Evolutionary conservation across 1,284 basidiomycete genomes (phyloP), one percentile per base, ranked within the genome.

Genomic region (Clitocybe nebularis): DNA sequence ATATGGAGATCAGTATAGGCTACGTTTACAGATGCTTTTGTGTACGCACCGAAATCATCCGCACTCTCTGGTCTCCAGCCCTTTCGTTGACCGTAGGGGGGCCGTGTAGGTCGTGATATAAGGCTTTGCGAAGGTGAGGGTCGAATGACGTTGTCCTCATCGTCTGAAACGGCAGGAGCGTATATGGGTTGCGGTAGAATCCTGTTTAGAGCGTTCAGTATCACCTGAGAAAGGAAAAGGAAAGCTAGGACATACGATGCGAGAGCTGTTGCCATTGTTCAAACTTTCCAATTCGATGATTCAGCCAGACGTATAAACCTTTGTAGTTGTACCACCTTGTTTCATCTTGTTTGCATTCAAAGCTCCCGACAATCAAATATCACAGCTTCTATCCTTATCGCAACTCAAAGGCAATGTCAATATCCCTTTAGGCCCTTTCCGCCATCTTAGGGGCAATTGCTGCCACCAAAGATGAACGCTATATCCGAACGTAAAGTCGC

Each of bases 21-120:
- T 26, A 26, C 9, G 16, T 20, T 4, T 10, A 23, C 5, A 24
- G 8, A 33, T 41, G 26, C 20, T 17, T 17, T 26, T 45, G 34
- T 1, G 6, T n/a, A 66, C 76, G 33, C 53, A 85, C 86, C 89
- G 67, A 88, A 98, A 58, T 98, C 93, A 44, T 86, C 84, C 48
- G 78, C 77, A 14, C 75, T 74, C 30, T 77, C 77, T 14, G 95
- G 95, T 58, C 82, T 89, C 95, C 95, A 99, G 46, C 81, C 85
- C 51, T 66, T 73, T 46, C 95, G 77, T 58, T 86, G 81, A 5
- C 94, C 89, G 62, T 98, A 98, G 4, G 84, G 74, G 17, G 90
- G 92, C 24, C 86, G 69, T 28, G 64, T 67, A 28, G 63, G 61
- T 38, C 87, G 70, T 61, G 77, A 59, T 46, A 75, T 67, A 39